Base-by-base conservation (phyloP, 768 basidiomycete species). In the Leccinum uliginosum region DNA sequence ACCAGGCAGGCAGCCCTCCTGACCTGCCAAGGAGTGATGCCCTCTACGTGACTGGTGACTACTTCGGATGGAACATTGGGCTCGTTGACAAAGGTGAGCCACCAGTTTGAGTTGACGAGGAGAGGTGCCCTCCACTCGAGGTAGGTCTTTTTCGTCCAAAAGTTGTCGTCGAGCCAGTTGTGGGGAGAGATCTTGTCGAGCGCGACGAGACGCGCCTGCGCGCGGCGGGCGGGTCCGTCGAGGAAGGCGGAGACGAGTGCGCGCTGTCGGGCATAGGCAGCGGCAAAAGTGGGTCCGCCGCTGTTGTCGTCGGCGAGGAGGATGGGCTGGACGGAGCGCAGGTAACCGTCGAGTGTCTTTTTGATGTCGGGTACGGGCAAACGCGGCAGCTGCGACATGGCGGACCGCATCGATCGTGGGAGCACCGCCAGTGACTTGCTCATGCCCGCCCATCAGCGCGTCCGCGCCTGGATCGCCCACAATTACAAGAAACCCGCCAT, bases 81-180 rank as follows among this genome's bases (percentile, higher is more conserved):
- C 71, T 97, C 93, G 59, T 95, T 85, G 44, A 79, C 75, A 68
- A 94, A 89, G 3, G 91, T 78, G 23, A 97, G 76, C 95, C 95
- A 98, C 94, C 94, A 98, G 67, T 97, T 98, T 3, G 93, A 95
- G 70, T 98, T 88, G 62, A 98, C 74, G 54, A 90, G 77, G 11
- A 98, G 75, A 0, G 95, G 93, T 0, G 83, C 82, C 30, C 95
- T 82, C 85, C 87, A 92, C 72, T 91, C 87, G 50, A 89, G 84
- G 70, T 98, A 98, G 1, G 91, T 85, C 63, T 88, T 87, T 63
- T 87, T 84, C 56, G 84, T 74, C 96, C 95, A 98, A 62, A 96
- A 86, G 55, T 90, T 93, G 69, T 98, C 94, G 61, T 95, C 83
- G 11, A 98, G 81, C 95, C 95, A 98, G 68, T 96, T 97, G 69